Base-by-base conservation (phyloP, 352 stramenopile species). In the Globisporangium cystogenes region DNA sequence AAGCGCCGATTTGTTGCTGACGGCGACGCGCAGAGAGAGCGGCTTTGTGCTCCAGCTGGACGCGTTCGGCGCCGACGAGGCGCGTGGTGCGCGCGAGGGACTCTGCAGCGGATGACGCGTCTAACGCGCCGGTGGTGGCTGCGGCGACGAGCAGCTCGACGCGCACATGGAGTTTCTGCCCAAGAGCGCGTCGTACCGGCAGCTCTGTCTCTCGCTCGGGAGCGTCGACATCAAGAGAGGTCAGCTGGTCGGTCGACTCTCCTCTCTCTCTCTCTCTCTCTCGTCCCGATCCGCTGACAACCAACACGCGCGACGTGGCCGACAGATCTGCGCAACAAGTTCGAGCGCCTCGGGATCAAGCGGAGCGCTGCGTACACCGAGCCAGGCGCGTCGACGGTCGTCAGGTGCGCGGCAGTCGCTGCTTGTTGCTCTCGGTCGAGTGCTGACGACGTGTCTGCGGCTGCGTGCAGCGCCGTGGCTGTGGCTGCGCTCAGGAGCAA, bases 321-420 rank as follows among this genome's bases (percentile, higher is more conserved):
- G 23, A 14, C 7, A 88, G 77, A 82, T 52, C 57, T 84, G 44
- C 60, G 74, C 3, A 77, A 71, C 46, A 88, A 86, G 51, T 80
- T 88, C 53, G 65, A 85, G 15, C 73, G 77, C 12, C 60, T 88
- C 21, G 73, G 73, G 6, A 44, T 86, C 36, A 70, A 77, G 44
- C 64, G 61, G 50, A 58, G 71, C 7, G 67, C 60, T 10, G 75
- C 74, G 4, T 79, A 66, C 48, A 67, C 70, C 27, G 71, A 67
- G 12, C 52, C 65, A 46, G 66, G 68, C 31, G 63, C 68, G 6
- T 41, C 63, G n/a, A 43, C 55, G 4, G 58, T 68, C 40, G 33
- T 76, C 31, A 69, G 54, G 77, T 88, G 47, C 20, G 31, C 18
- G 18, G 6, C 7, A 12, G 12, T 33, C 15, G 44, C 26, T 39